A percentile compares a stretch with the other conserved stretches of the same genome.
phyloP scores from a whole-genome alignment of 768 basidiomycete genomes.

The Sistotremastrum suecicum region DNA sequence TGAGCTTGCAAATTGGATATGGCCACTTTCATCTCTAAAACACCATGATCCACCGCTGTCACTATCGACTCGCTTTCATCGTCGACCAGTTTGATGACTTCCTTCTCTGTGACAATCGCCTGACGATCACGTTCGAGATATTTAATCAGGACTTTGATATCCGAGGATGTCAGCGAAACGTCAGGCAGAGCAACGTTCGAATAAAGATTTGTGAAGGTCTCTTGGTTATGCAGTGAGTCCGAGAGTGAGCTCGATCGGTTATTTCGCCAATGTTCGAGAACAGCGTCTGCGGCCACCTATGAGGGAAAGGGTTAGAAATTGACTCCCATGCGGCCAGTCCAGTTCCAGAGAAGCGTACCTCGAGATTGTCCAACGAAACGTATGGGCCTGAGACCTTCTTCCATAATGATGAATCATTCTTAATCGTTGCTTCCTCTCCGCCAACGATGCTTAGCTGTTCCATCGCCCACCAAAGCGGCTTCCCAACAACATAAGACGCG shows the following conservation, averaged over 20 bases:
- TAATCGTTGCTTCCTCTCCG: constrained; percentile 32
- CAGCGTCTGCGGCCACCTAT: constrained; percentile 39
- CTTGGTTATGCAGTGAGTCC: constrained; percentile 46
- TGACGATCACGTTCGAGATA: constrained; percentile 68
- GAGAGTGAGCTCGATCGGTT: constrained; percentile 31
- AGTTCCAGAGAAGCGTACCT: constrained; percentile 16
- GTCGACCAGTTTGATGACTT: constrained; percentile 69
- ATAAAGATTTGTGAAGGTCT: constrained; percentile 51
- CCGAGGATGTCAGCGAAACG: constrained; percentile 36
- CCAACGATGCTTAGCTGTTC: constrained; percentile 63
- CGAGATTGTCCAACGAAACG: constrained; percentile 50
- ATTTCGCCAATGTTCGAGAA: constrained; percentile 30
- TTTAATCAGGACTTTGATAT: constrained; percentile 56
- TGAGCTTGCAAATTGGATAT: constrained; percentile 54
- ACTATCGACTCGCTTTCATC: constrained; percentile 29
- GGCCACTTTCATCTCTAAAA: constrained; percentile 67
- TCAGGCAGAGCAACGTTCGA: constrained; percentile 24
- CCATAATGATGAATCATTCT: constrained; percentile 34
- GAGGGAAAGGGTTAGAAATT: background rate
- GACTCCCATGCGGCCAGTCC: background rate
- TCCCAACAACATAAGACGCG: constrained; percentile 56
- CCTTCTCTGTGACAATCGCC: constrained; percentile 47
- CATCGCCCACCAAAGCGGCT: constrained; percentile 79
- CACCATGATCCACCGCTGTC: constrained; percentile 68
- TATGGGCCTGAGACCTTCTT: constrained; percentile 53